A percentile compares a stretch with the other conserved stretches of the same genome.
Conservation (phyloP, 139 green algal species). For the Closterium sp. region DNA sequence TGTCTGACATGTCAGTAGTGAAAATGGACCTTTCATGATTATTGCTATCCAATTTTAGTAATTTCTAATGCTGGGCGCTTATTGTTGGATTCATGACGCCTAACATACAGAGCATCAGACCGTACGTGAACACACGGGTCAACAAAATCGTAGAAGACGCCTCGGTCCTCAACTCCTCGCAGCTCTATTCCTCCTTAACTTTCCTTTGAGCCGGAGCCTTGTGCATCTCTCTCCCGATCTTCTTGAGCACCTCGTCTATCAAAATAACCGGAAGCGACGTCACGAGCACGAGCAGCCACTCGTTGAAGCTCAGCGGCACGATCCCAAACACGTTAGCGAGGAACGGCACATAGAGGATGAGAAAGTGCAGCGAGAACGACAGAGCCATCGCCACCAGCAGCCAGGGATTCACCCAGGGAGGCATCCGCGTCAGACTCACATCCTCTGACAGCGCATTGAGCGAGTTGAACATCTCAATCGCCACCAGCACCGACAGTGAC, state of each 20-base stretch:
- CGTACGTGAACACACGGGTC: too few relatives aligned
- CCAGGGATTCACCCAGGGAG: conserved; percentile 85
- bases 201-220: neutral
- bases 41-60: too few relatives aligned
- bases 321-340: conserved; percentile 91
- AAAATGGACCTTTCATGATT: too few relatives aligned
- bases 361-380: conserved; percentile 88
- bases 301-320: conserved; percentile 85
- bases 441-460: conserved; percentile 96
- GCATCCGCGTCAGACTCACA: conserved; percentile 73
- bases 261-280: conserved; percentile 92
- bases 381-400: conserved; percentile 85
- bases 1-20: too few relatives aligned
- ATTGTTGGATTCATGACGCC: too few relatives aligned
- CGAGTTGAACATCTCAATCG: conserved; percentile 99
- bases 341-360: conserved; percentile 95
- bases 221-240: conserved; percentile 48
- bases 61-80: too few relatives aligned
- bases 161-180: neutral
- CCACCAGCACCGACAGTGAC: conserved; percentile 92
- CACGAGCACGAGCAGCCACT: conserved; percentile 92
- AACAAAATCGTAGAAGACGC: too few relatives aligned
- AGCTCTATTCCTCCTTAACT: neutral
- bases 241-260: conserved; percentile 93
- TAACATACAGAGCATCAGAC: too few relatives aligned